Base-by-base conservation (phyloP, 2,329 filamentous ascomycete genomes). In the Cordyceps sp. region DNA sequence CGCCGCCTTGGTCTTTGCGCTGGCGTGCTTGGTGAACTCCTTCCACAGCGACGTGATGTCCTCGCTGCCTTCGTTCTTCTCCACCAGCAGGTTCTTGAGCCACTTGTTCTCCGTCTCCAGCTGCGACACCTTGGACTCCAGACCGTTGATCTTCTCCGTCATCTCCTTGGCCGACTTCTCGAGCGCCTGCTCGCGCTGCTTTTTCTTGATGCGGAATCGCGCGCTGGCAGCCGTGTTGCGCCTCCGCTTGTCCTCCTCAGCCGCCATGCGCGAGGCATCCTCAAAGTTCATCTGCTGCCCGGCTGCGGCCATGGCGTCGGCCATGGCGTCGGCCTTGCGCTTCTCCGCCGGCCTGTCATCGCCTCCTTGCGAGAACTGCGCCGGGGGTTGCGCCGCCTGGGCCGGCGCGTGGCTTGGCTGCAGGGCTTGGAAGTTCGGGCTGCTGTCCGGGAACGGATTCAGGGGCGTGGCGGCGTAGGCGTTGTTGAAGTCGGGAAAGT, bases 121-220 rank as follows among this genome's bases (percentile, higher is more conserved):
- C 46, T 84, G 76, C 36, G 69, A 68, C 33, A 90, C 77, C 36
- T 73, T 73, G 45, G 66, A 66, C 56, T 92, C 81, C 6, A 93
- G 66, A 14, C 64, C 62, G 14, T 70, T 63, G 32, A 86, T 79
- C 58, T 85, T 85, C 29, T 90, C 80, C 19, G 72, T 72, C 58
- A 88, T 81, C 43, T 92, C 84, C 55, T 85, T 84, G 45, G 83
- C 77, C 4, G 73, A 78, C 47, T 73, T 74, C 55, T 88, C 82
- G 32, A 92, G 72, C 8, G 81, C 78, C 54, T 86, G 80, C 61
- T 93, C 84, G 31, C 84, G 78, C 59, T 90, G 82, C 72, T 93
- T 93, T 77, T 93, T 93, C 73, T 93, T 93, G 51, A 90, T 74
- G 37, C 84, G 78, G 67, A 93, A 93, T 31, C 84, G 78, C 14